phyloP scores from a whole-genome alignment of 2,329 filamentous ascomycete genomes.

The Emmonsiellopsis sp. region DNA sequence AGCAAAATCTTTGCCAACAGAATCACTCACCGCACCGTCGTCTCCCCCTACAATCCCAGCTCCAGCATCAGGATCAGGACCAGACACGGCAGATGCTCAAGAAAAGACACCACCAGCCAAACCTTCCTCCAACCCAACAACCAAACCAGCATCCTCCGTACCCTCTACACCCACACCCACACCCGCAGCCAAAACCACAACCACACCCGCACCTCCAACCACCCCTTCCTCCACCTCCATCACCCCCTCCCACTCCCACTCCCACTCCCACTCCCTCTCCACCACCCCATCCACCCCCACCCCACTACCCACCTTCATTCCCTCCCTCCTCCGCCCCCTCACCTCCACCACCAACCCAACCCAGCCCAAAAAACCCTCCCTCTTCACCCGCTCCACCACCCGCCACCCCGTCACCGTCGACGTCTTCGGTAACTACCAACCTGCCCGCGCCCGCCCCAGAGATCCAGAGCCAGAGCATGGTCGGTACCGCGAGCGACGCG shows the following conservation, averaged over 20 bases:
- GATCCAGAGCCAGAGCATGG: no score
- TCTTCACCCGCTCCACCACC: not conserved
- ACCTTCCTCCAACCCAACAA: no score
- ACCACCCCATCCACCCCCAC: not conserved
- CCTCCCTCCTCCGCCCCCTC: not conserved
- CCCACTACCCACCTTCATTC: not conserved
- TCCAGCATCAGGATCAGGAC: no score
- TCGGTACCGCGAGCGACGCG: no score
- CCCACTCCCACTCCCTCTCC: not conserved
- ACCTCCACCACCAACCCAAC: not conserved
- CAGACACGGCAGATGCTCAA: no score
- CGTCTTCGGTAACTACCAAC: conserved; percentile 6
- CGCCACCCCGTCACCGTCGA: conserved; percentile 7
- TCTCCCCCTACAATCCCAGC: no score
- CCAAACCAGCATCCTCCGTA: no score
- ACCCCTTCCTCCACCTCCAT: not conserved
- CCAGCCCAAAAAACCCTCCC: not conserved
- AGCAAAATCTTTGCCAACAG: no score
- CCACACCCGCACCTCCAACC: not conserved
- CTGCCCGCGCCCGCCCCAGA: not conserved
- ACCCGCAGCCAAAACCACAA: not conserved
- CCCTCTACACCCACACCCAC: not conserved
- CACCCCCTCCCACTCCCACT: not conserved
- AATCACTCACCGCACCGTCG: no score
- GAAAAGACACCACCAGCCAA: no score